Conservation (phyloP, 2,329 filamentous ascomycete genomes). For the Ilyonectria mors-panacis region DNA sequence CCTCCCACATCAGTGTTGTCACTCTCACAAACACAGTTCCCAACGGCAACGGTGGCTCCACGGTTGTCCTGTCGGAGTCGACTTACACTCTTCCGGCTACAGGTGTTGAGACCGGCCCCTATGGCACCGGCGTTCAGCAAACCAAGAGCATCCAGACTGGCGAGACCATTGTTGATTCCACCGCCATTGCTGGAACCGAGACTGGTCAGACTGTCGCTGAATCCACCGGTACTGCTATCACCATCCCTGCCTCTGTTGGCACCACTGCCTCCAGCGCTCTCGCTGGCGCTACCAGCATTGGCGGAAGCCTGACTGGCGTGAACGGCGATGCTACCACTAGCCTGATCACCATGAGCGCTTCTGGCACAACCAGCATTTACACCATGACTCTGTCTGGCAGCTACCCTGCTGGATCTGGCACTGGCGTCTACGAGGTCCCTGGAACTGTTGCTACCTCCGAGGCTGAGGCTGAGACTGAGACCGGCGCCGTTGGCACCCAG, state of each 20-base stretch:
- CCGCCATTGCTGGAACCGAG: constrained; percentile 1
- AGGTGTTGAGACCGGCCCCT: constrained; percentile 5
- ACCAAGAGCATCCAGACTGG: constrained; percentile 15
- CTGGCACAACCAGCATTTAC: constrained; percentile 21
- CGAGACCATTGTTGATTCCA: neutral
- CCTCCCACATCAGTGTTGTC: constrained; percentile 20
- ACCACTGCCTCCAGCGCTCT: constrained; percentile 7
- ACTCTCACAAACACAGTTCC: constrained; percentile 22
- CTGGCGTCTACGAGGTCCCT: constrained; percentile 8
- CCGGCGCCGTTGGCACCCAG: neutral
- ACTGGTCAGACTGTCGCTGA: neutral
- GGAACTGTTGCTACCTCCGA: constrained; percentile 8
- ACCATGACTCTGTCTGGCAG: constrained; percentile 27
- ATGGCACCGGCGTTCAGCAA: constrained; percentile 2
- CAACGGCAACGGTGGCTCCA: constrained; percentile 22
- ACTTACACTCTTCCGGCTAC: constrained; percentile 16
- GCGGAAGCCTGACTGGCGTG: constrained; percentile 15
- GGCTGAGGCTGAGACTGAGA: constrained; percentile 11
- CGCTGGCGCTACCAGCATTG: constrained; percentile 1
- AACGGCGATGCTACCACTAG: constrained; percentile 19
- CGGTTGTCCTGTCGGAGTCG: constrained; percentile 23
- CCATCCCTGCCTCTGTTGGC: constrained; percentile 21
- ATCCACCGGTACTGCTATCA: constrained; percentile 17
- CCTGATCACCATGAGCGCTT: constrained; percentile 28
- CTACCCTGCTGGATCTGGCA: constrained; percentile 20